phyloP scores from a whole-genome alignment of 805 yeast species.

The Allodekkera sacchari region DNA sequence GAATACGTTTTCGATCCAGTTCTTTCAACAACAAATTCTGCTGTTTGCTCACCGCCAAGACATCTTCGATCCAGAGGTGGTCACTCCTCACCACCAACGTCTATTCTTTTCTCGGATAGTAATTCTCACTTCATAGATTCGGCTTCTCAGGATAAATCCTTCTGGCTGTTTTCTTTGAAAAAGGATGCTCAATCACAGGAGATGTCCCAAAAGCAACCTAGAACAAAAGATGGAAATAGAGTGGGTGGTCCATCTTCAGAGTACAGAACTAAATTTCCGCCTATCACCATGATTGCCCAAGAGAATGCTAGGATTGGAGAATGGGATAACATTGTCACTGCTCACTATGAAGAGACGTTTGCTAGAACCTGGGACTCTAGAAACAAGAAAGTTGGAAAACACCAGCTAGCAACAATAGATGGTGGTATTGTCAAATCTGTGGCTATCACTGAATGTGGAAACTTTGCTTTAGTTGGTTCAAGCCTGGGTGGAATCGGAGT shows the following conservation, averaged over 20 bases:
- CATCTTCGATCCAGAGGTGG: conserved; percentile 92
- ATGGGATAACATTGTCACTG: conserved; percentile 91
- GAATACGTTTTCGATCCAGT: conserved; percentile 94
- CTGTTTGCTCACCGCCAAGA: conserved; percentile 83
- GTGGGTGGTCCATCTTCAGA: conserved; percentile 47
- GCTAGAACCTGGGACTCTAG: conserved; percentile 90
- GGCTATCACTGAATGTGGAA: conserved; percentile 86
- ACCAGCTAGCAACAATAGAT: conserved; percentile 67
- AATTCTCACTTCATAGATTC: conserved; percentile 76
- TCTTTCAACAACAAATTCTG: conserved; percentile 50
- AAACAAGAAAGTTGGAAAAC: conserved; percentile 71
- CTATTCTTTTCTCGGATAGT: conserved; percentile 65
- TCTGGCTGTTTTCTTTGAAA: conserved; percentile 89
- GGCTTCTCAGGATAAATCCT: conserved; percentile 75
- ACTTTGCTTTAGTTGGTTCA: conserved; percentile 89
- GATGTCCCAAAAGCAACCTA: conserved; percentile 64
- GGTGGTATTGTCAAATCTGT: conserved; percentile 68
- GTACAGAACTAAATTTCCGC: conserved; percentile 67
- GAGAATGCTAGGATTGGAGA: conserved; percentile 72
- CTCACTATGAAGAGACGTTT: conserved; percentile 71
- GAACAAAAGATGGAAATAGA: conserved; percentile 35
- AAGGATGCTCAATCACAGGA: conserved; percentile 96
- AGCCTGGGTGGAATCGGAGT: conserved; percentile 76
- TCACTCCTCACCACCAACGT: conserved; percentile 85
- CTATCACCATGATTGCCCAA: conserved; percentile 60